These are phyloP conservation scores for Aspergillus sclerotioniger DNA, from an alignment of 495 filamentous ascomycete species.

Conservation along the genomic window DNA sequence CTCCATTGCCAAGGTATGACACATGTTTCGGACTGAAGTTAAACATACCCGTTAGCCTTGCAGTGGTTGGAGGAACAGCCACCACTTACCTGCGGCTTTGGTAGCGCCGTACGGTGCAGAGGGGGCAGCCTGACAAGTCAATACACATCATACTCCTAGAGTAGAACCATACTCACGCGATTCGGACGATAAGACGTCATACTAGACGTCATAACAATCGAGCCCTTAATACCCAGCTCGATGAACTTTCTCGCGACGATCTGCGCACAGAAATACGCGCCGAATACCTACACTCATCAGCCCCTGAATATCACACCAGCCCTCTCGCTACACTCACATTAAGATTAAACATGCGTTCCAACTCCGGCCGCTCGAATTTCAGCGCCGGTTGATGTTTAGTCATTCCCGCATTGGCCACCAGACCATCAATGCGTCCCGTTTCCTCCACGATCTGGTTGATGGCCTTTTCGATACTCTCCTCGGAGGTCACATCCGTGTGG, in stretches of 20 bases:
- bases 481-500: constrained; percentile 40
- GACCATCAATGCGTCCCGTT: constrained; percentile 33
- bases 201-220: constrained; percentile 45
- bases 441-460: constrained; percentile 37
- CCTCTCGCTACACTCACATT: constrained; percentile 27
- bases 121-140: constrained; percentile 20
- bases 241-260: constrained; percentile 34
- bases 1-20: constrained; percentile 47
- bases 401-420: constrained; percentile 44
- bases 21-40: constrained; percentile 29
- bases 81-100: constrained; percentile 28
- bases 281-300: constrained; percentile 22
- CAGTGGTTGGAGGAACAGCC: background rate
- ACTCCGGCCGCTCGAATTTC: constrained; percentile 35
- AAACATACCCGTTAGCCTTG: background rate
- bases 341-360: constrained; percentile 43
- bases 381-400: constrained; percentile 47
- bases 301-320: background rate
- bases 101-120: constrained; percentile 33
- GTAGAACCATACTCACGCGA: constrained; percentile 22
- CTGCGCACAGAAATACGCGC: constrained; percentile 33
- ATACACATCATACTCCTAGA: background rate
- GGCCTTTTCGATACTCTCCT: constrained; percentile 37
- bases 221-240: constrained; percentile 40
- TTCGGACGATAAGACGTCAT: constrained; percentile 51